phyloP scores from a whole-genome alignment of 2,329 filamentous ascomycete genomes.

The Fusarium torreyae region DNA sequence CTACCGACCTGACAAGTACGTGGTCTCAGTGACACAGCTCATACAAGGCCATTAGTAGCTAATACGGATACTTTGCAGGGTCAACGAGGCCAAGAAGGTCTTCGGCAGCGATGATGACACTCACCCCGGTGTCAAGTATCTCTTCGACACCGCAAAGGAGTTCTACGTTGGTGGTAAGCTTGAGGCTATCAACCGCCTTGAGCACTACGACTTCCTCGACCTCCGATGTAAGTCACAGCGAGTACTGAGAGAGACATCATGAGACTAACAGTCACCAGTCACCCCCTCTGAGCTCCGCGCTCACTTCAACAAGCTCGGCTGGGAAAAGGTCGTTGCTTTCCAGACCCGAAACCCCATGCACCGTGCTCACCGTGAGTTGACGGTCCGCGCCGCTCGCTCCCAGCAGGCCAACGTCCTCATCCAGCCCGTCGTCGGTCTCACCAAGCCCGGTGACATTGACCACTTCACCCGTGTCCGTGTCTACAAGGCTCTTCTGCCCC shows the following conservation, averaged over 20 bases:
- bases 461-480: conserved; percentile 99
- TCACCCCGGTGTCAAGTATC: conserved; percentile 93
- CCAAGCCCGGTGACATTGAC: conserved; percentile 99
- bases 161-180: conserved; percentile 97
- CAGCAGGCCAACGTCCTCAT: conserved; percentile 99
- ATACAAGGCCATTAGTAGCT: conserved; percentile 24
- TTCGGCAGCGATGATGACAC: conserved; percentile 92
- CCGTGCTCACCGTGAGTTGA: conserved; percentile 96
- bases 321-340: conserved; percentile 98
- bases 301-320: conserved; percentile 99
- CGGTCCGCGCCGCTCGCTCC: conserved; percentile 93
- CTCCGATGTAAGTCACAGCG: conserved; percentile 79
- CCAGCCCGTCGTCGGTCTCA: conserved; percentile 97
- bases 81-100: conserved; percentile 91
- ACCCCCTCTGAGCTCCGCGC: conserved; percentile 94
- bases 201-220: conserved; percentile 99
- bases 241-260: background rate
- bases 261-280: conserved; percentile 65
- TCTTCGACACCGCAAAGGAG: conserved; percentile 84
- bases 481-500: conserved; percentile 95
- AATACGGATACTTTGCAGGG: conserved; percentile 64
- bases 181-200: conserved; percentile 92
- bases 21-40: conserved; percentile 20
- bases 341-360: conserved; percentile 99
- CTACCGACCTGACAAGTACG: conserved; percentile 95